Percentiles rank a stretch among this genome's conserved stretches.
Evolutionary conservation across 2,329 filamentous ascomycete species (phyloP).

Genomic region (Xylariales sp.): DNA sequence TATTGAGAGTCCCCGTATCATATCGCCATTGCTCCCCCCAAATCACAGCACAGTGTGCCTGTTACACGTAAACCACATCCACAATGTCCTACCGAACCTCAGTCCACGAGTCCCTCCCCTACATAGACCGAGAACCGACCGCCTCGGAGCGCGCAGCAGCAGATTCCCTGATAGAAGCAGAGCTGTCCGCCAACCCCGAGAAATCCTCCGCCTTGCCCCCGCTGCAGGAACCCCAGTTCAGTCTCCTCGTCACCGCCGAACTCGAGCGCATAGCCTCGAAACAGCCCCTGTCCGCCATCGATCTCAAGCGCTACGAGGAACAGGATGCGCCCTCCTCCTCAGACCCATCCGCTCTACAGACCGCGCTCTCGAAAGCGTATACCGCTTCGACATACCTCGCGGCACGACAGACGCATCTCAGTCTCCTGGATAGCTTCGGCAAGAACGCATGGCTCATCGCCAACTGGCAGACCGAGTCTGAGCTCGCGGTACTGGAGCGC

Average conservation of each 20-base stretch:
- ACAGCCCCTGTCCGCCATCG: constrained; percentile 59
- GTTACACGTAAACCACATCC: too few relatives aligned
- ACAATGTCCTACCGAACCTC: constrained; percentile 63
- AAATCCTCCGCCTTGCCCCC: constrained; percentile 45
- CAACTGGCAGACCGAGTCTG: constrained; percentile 74
- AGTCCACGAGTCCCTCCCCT: constrained; percentile 76
- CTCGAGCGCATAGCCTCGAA: constrained; percentile 61
- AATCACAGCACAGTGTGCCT: too few relatives aligned
- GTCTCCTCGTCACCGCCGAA: constrained; percentile 63
- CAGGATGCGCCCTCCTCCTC: constrained; percentile 50
- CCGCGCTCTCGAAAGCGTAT: constrained; percentile 54
- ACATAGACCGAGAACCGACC: constrained; percentile 74
- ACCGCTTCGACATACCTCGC: constrained; percentile 47
- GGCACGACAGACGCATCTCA: constrained; percentile 52
- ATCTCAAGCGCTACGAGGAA: constrained; percentile 78
- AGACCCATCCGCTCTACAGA: constrained; percentile 44
- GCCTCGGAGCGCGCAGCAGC: constrained; percentile 59
- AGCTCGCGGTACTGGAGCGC: constrained; percentile 64
- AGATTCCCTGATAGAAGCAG: constrained; percentile 62
- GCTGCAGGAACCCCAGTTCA: constrained; percentile 52
- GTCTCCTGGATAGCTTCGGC: constrained; percentile 73
- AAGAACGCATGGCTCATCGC: constrained; percentile 88
- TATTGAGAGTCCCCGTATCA: too few relatives aligned
- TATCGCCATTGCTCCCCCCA: too few relatives aligned
- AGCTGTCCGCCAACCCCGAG: constrained; percentile 47